Evolutionary conservation across 768 basidiomycete genomes (phyloP), one percentile per base, ranked within the genome.

Genomic region (Terana coerulea): DNA sequence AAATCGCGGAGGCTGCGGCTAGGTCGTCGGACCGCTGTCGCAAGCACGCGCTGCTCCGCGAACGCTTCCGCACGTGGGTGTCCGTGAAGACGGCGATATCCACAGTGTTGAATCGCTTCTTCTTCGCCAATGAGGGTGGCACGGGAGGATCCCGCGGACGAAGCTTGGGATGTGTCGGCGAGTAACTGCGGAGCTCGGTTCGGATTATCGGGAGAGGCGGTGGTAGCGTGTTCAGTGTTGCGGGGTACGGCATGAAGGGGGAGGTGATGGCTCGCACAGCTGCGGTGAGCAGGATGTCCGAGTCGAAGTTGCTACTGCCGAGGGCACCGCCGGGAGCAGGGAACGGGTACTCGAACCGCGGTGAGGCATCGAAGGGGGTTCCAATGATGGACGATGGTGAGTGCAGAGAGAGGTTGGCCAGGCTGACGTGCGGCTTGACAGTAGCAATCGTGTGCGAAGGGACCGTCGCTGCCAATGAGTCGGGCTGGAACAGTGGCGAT

Each of bases 341-440:
- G 58, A 67, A 67, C 34, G 66, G 66, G 49, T 67, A 67, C 54
- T 67, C 66, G 58, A 67, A 67, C 46, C 66, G 66, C 14, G 66
- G 61, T 5, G 63, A 61, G 47, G 56, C 55, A 41, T 67, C 66
- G 52, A 67, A 62, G n/a, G 66, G 66, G 1, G 66, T 67, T 44
- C 66, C 66, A 34, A 67, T 50, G 51, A 67, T 63, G 39, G 53
- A 60, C n/a, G 61, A 63, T 26, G 66, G 66, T 5, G 66, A 67
- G 55, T 67, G 66, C 25, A 67, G 59, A 39, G 45, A 49, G 45
- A 67, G 54, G 47, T 43, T 45, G 21, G 47, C 34, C 31, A 65
- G 56, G 33, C 55, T 54, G 39, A 64, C 34, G 25, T 49, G 59
- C 1, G 63, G 58, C 58, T 59, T 61, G 47, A 40, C 12, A 34